Base-by-base conservation (phyloP, 2,329 filamentous ascomycete species). In the Scedosporium boydii region DNA sequence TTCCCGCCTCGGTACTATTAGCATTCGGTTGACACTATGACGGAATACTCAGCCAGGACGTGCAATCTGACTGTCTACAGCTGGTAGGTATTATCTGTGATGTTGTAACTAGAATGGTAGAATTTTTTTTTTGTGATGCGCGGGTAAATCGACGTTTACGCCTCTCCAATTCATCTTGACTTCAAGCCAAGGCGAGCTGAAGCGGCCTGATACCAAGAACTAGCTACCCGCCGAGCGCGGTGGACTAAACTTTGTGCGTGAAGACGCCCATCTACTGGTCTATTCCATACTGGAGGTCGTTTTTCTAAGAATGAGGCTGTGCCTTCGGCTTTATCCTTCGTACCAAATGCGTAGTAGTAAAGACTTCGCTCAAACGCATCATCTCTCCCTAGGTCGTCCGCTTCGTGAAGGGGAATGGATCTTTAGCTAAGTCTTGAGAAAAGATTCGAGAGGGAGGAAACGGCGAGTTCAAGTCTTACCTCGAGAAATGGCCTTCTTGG, bases 281-380 rank as follows among this genome's bases (percentile, higher is more conserved):
- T n/a, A 16, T 27, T 18, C 58, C 58, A 59, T 12, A 42, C 21
- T n/a, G 59, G 59, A 16, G 23, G 4, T 14, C 59, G 59, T 65
- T 73, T 70, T 34, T 72, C 67, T 6, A 73, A 64, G 59, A 73
- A 73, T 6, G 71, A 71, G 6, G 62, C 63, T 18, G 72, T 68
- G 34, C 70, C 71, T 60, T 72, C 70, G 26, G 64, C 62, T 59
- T 73, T 72, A 58, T 72, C 69, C 27, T 65, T 62, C n/a, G 67
- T 72, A 2, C 69, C 69, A 66, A 76, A 74, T 41, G 74, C 71
- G 58, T 69, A 68, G 62, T 73, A 74, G 63, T 76, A 75, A 34
- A 75, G 65, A 59, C 68, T 67, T 59, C 72, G 68, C 65, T 75
- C 73, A 51, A 74, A 70, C 42, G 70, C 66, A 61, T 74, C 71